These are phyloP conservation scores for Rhodotorula graminis DNA, from an alignment of 768 basidiomycete genomes.

Conservation along the genomic window DNA sequence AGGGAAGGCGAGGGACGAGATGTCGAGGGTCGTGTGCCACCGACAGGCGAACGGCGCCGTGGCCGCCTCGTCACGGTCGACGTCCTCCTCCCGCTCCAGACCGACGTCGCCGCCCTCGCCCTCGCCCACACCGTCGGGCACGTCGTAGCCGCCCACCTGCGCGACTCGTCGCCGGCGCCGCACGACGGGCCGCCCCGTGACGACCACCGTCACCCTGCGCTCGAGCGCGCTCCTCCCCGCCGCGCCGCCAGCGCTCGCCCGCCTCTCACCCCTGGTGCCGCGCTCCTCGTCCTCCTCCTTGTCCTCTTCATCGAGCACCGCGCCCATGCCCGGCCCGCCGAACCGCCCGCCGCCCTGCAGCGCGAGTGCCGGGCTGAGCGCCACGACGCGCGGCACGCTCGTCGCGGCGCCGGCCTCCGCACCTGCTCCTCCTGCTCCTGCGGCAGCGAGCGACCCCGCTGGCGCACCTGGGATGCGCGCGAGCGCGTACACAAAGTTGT, in stretches of 20 bases:
- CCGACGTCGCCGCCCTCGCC: background rate
- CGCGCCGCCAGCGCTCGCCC: too few relatives aligned
- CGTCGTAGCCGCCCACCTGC: background rate
- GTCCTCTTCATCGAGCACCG: background rate
- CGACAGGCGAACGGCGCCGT: background rate
- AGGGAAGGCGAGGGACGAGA: conserved; percentile 17
- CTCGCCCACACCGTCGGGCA: background rate
- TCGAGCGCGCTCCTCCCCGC: background rate
- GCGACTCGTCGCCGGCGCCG: too few relatives aligned
- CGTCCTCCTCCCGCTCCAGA: too few relatives aligned
- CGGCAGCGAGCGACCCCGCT: too few relatives aligned
- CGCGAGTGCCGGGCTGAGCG: conserved; percentile 13
- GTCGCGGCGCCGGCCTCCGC: background rate
- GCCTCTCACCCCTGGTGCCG: background rate
- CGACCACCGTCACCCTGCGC: conserved; percentile 15
- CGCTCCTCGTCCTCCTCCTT: background rate
- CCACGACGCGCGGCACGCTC: conserved; percentile 27
- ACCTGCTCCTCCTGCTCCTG: too few relatives aligned
- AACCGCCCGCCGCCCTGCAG: background rate
- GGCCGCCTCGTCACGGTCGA: background rate
- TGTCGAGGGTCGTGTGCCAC: conserved; percentile 30
- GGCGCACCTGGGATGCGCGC: background rate
- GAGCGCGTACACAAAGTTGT: conserved; percentile 27
- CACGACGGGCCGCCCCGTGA: conserved; percentile 12
- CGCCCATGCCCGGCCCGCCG: background rate